These are phyloP conservation scores for Termitomyces sp. DNA, from an alignment of 768 basidiomycete genomes.

Conservation along the genomic window DNA sequence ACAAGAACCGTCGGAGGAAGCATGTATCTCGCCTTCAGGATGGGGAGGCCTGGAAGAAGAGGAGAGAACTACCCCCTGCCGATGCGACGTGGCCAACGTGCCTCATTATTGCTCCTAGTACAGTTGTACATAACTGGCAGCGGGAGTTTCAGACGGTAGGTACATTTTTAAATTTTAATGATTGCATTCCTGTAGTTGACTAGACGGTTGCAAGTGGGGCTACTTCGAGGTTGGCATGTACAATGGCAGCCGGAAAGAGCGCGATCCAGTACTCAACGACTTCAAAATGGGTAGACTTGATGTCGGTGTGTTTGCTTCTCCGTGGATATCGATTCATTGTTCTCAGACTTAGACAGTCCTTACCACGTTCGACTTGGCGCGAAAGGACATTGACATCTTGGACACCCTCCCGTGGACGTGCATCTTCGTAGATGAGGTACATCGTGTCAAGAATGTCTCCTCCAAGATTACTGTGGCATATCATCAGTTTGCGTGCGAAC, in stretches of 20 bases:
- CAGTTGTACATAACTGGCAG: slow-evolving; percentile 86
- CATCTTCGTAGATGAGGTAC: slow-evolving; percentile 86
- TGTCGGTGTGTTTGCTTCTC: slow-evolving; percentile 52
- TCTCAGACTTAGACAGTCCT: slow-evolving; percentile 49
- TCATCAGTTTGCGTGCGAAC: slow-evolving; percentile 60
- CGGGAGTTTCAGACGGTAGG: slow-evolving; percentile 79
- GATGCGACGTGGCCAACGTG: slow-evolving; percentile 82
- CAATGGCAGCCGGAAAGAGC: slow-evolving; percentile 47
- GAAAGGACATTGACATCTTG: slow-evolving; percentile 65
- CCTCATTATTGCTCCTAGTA: slow-evolving; percentile 82
- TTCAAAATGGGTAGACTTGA: slow-evolving; percentile 85
- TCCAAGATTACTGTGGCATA: slow-evolving; percentile 68
- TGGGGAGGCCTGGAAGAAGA: slow-evolving; percentile 45
- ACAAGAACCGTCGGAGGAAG: slow-evolving; percentile 62
- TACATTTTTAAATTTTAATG: neutral
- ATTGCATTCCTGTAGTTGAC: neutral
- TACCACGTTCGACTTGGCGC: slow-evolving; percentile 75
- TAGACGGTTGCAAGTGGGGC: slow-evolving; percentile 64
- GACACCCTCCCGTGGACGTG: slow-evolving; percentile 69
- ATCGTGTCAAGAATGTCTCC: slow-evolving; percentile 78
- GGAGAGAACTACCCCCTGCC: slow-evolving; percentile 57
- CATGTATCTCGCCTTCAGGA: slow-evolving; percentile 71
- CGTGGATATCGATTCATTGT: neutral
- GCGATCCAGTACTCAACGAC: slow-evolving; percentile 55
- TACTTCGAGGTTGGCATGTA: slow-evolving; percentile 88